phyloP scores from a whole-genome alignment of 73 alveolate genomes.

The Tetrahymena malaccensis region DNA sequence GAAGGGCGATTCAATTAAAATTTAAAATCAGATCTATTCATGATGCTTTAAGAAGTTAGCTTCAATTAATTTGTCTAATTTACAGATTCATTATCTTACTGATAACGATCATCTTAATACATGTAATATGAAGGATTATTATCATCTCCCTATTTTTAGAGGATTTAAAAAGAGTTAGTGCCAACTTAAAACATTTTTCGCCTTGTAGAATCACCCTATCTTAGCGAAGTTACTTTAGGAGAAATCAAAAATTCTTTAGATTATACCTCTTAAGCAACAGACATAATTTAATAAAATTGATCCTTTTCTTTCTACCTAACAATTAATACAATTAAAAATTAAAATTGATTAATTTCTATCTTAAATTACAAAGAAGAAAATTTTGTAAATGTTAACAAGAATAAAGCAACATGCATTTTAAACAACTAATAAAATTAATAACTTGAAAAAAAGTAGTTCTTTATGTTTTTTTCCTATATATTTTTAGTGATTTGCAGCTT shows the following conservation, averaged over 20 bases:
- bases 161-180: background rate
- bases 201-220: background rate
- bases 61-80: background rate
- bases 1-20: background rate
- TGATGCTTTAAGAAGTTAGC: background rate
- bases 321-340: background rate
- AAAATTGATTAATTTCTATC: background rate
- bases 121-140: background rate
- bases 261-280: background rate
- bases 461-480: too few species aligned
- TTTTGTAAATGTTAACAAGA: too few species aligned
- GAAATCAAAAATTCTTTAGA: background rate
- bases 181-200: background rate
- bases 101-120: background rate
- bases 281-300: background rate
- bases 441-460: too few species aligned
- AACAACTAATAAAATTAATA: too few species aligned
- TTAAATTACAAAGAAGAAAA: too few species aligned
- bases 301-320: background rate
- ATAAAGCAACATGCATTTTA: too few species aligned
- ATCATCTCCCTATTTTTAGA: background rate
- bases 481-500: too few species aligned
- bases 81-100: background rate
- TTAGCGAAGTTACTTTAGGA: background rate
- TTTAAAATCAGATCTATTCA: background rate